phyloP scores from a whole-genome alignment of 2,329 filamentous ascomycete species.

The Colletotrichum simmondsii region DNA sequence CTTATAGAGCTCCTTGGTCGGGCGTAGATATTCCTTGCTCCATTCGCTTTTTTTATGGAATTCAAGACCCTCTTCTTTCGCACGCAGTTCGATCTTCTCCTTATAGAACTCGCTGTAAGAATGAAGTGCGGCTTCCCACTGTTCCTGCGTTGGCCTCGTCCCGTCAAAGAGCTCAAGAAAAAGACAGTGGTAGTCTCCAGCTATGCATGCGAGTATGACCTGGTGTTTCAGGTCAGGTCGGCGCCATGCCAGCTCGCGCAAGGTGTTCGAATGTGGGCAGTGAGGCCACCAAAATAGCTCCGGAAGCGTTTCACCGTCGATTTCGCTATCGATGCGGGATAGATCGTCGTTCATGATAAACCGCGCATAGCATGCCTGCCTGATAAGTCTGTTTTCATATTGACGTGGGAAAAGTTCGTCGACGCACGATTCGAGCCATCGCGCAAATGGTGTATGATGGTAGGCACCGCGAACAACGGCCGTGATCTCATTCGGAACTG shows the following conservation, averaged over 20 bases:
- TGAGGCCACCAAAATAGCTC: slow-evolving; percentile 3
- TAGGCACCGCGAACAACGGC: slow-evolving; percentile 49
- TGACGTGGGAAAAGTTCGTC: neutral
- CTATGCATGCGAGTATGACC: neutral
- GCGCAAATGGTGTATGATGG: slow-evolving; percentile 49
- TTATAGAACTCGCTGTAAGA: neutral
- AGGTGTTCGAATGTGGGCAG: neutral
- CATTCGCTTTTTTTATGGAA: too few species aligned
- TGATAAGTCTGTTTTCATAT: neutral
- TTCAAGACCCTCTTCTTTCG: neutral
- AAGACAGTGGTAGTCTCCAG: fast-evolving
- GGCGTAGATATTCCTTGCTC: too few species aligned
- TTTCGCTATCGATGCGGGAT: slow-evolving; percentile 25
- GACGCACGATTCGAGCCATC: slow-evolving; percentile 37
- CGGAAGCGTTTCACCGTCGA: neutral
- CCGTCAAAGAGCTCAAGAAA: neutral
- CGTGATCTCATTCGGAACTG: slow-evolving; percentile 39
- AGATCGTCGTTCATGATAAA: slow-evolving; percentile 46
- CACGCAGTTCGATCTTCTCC: neutral
- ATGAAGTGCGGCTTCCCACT: neutral
- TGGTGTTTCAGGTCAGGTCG: neutral
- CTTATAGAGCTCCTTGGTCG: too few species aligned
- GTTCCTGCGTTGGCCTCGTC: neutral
- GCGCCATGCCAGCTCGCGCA: slow-evolving; percentile 5
- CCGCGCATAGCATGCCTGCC: slow-evolving; percentile 39